Base-by-base conservation (phyloP, 164 flowering plant genomes). In the Warburgia ugandensis region DNA sequence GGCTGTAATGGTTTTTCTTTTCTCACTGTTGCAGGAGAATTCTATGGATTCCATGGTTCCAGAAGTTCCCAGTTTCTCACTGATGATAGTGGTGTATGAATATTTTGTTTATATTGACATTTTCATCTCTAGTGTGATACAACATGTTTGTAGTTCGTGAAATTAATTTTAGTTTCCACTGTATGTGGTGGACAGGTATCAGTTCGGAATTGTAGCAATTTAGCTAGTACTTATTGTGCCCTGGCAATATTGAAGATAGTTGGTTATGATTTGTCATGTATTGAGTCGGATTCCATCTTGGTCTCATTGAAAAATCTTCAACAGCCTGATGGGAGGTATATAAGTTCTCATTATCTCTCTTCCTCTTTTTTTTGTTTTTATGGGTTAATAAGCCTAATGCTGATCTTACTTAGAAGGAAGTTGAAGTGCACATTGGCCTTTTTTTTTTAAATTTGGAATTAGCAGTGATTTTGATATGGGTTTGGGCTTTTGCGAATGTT, bases 201-300 rank as follows among this genome's bases (percentile, higher is more conserved):
- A 54, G 36, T 22, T 55, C 77, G 56, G 54, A 80, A 74, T 64
- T 70, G 67, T 10, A 76, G 97, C 73, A 79, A 94, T 63, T 68
- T 89, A 67, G 97, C 99, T 31, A 94, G 94, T 65, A 86, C 99
- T 0, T 94, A 89, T 54, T 80, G 84, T 71, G 99, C 92, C 10
- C 56, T 94, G 26, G 77, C 88, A 25, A 83, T 94, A 58, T 68
- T 94, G 33, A 89, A 73, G 74, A 80, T 70, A 23, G 64, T 89
- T 70, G 96, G 86, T 50, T 76, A 77, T 52, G 54, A 81, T 54
- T 66, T 89, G 21, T 61, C 73, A 29, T 60, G 30, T 50, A 50
- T 86, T 56, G 73, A 81, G 53, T 52, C 69, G 38, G 70, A 74
- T 31, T 46, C 73, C 17, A 72, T 94, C 25, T 55, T 72, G 67